phyloP scores from a whole-genome alignment of 2,329 filamentous ascomycete genomes.

The Cytospora piceae region DNA sequence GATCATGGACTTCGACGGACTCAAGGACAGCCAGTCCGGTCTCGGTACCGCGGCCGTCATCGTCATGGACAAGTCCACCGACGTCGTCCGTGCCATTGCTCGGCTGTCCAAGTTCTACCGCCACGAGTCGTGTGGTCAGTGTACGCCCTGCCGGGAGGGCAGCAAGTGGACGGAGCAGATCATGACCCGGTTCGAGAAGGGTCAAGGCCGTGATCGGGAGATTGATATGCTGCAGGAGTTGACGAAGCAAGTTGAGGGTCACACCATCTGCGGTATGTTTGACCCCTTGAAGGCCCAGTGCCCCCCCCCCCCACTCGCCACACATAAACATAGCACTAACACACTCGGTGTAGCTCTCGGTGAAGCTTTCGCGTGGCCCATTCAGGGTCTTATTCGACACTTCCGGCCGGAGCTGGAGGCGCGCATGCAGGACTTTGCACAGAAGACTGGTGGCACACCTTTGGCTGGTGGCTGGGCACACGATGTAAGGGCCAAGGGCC shows the following conservation, averaged over 20 bases:
- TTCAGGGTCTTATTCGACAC: slow-evolving; percentile 97
- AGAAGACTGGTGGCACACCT: slow-evolving; percentile 72
- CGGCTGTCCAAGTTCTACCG: slow-evolving; percentile 96
- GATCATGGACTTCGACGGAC: slow-evolving; percentile 97
- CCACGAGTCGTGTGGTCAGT: slow-evolving; percentile 98
- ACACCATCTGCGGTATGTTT: slow-evolving; percentile 90
- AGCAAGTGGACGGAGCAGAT: slow-evolving; percentile 99
- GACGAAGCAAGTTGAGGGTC: slow-evolving; percentile 98
- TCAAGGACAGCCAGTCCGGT: slow-evolving; percentile 97
- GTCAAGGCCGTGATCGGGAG: slow-evolving; percentile 84
- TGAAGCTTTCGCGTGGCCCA: slow-evolving; percentile 97
- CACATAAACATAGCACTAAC: slow-evolving; percentile 36
- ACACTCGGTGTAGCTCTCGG: slow-evolving; percentile 67
- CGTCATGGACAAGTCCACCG: slow-evolving; percentile 98
- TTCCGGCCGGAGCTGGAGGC: slow-evolving; percentile 96
- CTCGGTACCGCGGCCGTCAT: slow-evolving; percentile 97
- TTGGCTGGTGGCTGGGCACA: slow-evolving; percentile 88
- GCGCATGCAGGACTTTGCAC: slow-evolving; percentile 79
- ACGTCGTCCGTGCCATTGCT: slow-evolving; percentile 92
- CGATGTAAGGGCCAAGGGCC: slow-evolving; percentile 74
- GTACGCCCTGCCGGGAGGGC: slow-evolving; percentile 98
- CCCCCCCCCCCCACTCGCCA: not conserved
- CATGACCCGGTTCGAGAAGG: slow-evolving; percentile 94
- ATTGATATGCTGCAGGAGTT: slow-evolving; percentile 99
- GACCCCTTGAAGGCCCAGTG: not conserved